Evolutionary conservation across 2,329 filamentous ascomycete genomes (phyloP).

Genomic region (Basipetospora chlamydospora): DNA sequence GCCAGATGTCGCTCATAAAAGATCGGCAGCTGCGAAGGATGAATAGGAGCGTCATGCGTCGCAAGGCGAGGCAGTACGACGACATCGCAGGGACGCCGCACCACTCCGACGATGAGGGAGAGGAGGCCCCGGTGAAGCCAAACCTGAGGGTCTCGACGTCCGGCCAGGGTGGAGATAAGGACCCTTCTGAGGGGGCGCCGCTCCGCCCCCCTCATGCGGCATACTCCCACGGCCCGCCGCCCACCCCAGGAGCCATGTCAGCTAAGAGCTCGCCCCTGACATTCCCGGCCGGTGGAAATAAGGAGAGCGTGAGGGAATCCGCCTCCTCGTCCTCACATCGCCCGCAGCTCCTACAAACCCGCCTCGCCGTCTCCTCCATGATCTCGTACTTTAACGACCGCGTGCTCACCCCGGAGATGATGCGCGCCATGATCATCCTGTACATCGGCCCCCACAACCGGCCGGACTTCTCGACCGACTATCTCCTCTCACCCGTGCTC

Average conservation of each 20-base stretch:
- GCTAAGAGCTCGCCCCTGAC: no score
- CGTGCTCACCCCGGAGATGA: constrained; percentile 91
- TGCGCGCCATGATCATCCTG: constrained; percentile 96
- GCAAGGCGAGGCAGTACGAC: constrained; percentile 82
- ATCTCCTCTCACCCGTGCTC: constrained; percentile 75
- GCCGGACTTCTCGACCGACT: constrained; percentile 85
- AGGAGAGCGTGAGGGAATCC: neutral
- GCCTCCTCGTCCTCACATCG: constrained; percentile 36
- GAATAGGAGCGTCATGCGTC: constrained; percentile 62
- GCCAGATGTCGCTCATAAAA: constrained; percentile 88
- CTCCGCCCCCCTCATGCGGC: constrained; percentile 29
- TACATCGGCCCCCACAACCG: constrained; percentile 91
- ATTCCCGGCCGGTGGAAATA: neutral
- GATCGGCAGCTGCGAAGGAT: constrained; percentile 65
- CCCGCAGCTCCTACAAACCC: constrained; percentile 53
- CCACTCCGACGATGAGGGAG: constrained; percentile 61
- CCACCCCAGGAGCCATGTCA: constrained; percentile 4
- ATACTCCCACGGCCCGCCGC: constrained; percentile 33
- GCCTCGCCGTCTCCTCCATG: constrained; percentile 91
- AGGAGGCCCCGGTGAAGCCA: constrained; percentile 22
- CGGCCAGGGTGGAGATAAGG: no score
- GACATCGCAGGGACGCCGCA: constrained; percentile 72
- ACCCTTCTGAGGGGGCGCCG: no score
- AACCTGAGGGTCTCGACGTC: no score
- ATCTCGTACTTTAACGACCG: constrained; percentile 97